These are phyloP conservation scores for Dryas octopetala DNA, from an alignment of 306 rosid genomes.

Conservation along the genomic window DNA sequence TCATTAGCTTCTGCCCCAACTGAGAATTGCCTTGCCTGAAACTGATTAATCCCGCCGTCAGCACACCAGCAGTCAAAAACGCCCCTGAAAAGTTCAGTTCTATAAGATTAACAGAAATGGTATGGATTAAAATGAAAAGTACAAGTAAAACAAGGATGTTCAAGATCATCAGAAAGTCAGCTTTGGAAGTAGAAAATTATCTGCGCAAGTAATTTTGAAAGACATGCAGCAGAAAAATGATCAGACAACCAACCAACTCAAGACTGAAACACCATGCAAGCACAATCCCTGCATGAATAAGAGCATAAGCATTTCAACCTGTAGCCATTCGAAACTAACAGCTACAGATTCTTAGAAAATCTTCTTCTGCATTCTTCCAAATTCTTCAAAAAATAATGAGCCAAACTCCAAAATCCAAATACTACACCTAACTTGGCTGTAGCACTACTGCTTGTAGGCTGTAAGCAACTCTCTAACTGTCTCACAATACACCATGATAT, in stretches of 20 bases:
- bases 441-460: not conserved
- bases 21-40: conserved; percentile 84
- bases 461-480: not conserved
- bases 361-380: too few relatives aligned
- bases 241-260: too few relatives aligned
- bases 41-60: conserved; percentile 84
- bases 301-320: too few relatives aligned
- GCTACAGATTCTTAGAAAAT: too few relatives aligned
- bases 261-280: too few relatives aligned
- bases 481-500: not conserved
- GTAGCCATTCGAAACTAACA: too few relatives aligned
- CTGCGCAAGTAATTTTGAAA: not conserved
- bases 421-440: not conserved
- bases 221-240: too few relatives aligned
- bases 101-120: not conserved
- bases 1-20: conserved; percentile 84
- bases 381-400: not conserved
- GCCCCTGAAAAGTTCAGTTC: conserved; percentile 59
- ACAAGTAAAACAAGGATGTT: too few relatives aligned
- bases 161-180: not conserved
- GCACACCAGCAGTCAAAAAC: conserved; percentile 73
- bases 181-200: not conserved
- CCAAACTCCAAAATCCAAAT: not conserved
- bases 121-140: not conserved
- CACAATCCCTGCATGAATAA: too few relatives aligned